These are phyloP conservation scores for Apophysomyces elegans DNA, from an alignment of 371 early-diverging fungal species.

Conservation along the genomic window DNA sequence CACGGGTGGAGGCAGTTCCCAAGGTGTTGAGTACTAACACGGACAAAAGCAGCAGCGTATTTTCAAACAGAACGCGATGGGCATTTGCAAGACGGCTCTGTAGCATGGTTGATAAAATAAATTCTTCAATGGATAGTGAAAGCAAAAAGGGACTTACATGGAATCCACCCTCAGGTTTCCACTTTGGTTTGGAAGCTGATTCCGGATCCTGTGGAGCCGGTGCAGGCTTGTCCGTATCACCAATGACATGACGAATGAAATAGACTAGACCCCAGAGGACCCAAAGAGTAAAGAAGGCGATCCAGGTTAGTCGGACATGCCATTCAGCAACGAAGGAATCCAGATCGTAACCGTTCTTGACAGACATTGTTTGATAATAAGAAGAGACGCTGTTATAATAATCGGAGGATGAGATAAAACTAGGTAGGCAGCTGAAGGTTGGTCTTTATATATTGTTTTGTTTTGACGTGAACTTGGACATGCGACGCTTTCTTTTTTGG, in stretches of 20 bases:
- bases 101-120: not conserved
- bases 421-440: not conserved
- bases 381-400: not conserved
- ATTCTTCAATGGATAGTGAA: not conserved
- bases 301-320: constrained; percentile 35
- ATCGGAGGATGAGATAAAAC: not conserved
- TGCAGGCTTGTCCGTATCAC: constrained; percentile 17
- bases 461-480: not conserved
- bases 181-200: constrained; percentile 16
- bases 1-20: constrained; percentile 46
- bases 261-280: constrained; percentile 37
- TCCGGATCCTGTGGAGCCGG: constrained; percentile 34
- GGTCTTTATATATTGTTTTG: constrained; percentile 3
- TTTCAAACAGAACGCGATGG: constrained; percentile 39
- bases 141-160: constrained; percentile 3
- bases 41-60: constrained; percentile 39
- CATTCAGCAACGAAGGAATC: constrained; percentile 31
- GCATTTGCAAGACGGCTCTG: constrained; percentile 24
- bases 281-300: constrained; percentile 42
- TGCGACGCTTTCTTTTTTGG: not conserved
- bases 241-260: constrained; percentile 26
- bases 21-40: constrained; percentile 47
- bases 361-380: constrained; percentile 2
- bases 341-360: not conserved
- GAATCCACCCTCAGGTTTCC: constrained; percentile 14